A percentile compares a stretch with the other conserved stretches of the same genome.
These are phyloP conservation scores for Saraca asoca DNA, from an alignment of 331 rosid genomes.

Conservation along the genomic window DNA sequence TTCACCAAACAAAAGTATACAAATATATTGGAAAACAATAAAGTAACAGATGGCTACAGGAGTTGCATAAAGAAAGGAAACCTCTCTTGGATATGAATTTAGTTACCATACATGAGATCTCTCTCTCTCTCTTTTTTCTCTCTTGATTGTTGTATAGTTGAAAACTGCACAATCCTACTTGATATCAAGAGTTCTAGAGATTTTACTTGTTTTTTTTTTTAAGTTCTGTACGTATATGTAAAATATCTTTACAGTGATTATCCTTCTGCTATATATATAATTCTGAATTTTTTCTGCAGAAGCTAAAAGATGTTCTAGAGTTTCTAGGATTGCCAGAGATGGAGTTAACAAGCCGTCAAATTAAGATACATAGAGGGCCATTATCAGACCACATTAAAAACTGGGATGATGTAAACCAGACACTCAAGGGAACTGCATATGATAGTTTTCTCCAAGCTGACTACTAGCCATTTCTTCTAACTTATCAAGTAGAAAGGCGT, in stretches of 20 bases:
- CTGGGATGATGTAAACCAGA: conserved; percentile 81
- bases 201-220: not conserved
- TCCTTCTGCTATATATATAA: not conserved
- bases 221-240: no score
- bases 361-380: conserved; percentile 80
- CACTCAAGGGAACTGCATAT: conserved; percentile 63
- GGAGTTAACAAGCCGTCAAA: conserved; percentile 76
- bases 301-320: conserved; percentile 67
- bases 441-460: conserved; percentile 71
- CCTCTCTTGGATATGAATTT: no score
- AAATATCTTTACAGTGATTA: no score
- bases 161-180: no score
- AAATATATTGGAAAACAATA: no score
- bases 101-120: no score
- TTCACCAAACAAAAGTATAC: no score
- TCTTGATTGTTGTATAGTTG: no score
- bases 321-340: conserved; percentile 68
- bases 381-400: conserved; percentile 69
- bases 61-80: no score
- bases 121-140: no score
- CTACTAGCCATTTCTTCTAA: conserved; percentile 51
- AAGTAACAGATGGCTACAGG: no score
- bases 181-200: not conserved
- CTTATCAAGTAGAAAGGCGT: conserved; percentile 42
- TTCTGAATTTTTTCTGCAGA: conserved; percentile 51